These are phyloP conservation scores for Arthrobotrys megalospora DNA, from an alignment of 2,329 filamentous ascomycete species.

Conservation along the genomic window DNA sequence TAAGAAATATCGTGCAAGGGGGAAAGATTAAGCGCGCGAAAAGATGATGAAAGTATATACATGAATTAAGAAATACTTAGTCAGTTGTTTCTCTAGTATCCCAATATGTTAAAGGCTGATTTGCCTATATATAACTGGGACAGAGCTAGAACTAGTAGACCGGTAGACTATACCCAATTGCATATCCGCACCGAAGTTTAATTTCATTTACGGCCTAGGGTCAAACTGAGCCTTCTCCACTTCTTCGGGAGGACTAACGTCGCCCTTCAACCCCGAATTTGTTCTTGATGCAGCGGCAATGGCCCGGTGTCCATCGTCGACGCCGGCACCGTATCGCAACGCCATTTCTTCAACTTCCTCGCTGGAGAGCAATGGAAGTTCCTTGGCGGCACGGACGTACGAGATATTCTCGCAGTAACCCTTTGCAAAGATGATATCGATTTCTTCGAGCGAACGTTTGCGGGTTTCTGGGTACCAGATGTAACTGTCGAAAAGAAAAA, in stretches of 20 bases:
- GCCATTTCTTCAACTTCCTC: slow-evolving; percentile 72
- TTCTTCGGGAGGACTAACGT: slow-evolving; percentile 20
- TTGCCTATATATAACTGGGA: no score
- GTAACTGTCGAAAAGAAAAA: slow-evolving; percentile 5
- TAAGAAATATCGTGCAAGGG: no score
- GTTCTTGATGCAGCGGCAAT: slow-evolving; percentile 22
- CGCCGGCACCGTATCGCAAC: slow-evolving; percentile 65
- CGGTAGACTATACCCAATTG: not conserved
- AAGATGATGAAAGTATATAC: no score
- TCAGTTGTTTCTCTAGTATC: no score
- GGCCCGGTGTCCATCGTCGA: slow-evolving; percentile 44
- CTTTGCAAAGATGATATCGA: slow-evolving; percentile 68
- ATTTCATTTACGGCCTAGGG: not conserved
- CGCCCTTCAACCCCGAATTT: slow-evolving; percentile 20
- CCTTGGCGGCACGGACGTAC: slow-evolving; percentile 74
- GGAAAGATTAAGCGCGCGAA: no score
- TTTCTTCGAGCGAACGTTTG: slow-evolving; percentile 67
- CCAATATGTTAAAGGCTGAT: no score
- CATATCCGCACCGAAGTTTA: not conserved
- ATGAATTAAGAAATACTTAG: no score
- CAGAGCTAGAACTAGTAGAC: not conserved
- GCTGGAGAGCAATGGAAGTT: slow-evolving; percentile 72
- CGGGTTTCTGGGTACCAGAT: slow-evolving; percentile 35
- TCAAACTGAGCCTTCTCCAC: slow-evolving; percentile 8
- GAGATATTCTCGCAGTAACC: slow-evolving; percentile 74